phyloP scores from a whole-genome alignment of 2,329 filamentous ascomycete species.

The Diplodia corticola region DNA sequence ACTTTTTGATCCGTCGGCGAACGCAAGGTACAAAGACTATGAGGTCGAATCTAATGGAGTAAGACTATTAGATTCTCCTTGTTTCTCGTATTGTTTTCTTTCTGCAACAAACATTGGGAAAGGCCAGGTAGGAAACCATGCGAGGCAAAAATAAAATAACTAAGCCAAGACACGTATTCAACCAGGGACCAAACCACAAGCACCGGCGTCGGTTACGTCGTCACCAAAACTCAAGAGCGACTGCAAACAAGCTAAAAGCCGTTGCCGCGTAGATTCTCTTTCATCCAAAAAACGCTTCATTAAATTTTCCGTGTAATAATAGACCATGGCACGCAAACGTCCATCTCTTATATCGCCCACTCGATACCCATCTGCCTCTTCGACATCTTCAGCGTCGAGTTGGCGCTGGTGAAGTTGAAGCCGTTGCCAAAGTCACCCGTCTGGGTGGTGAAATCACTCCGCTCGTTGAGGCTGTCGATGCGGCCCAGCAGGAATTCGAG shows the following conservation, averaged over 20 bases:
- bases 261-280: not conserved
- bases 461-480: constrained; percentile 55
- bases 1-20: too few relatives aligned
- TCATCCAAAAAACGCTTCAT: not conserved
- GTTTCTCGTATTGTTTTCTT: too few relatives aligned
- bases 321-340: not conserved
- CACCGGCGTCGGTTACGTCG: not conserved
- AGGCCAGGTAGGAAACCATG: too few relatives aligned
- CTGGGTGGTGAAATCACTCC: constrained; percentile 27
- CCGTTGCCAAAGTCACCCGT: constrained; percentile 21
- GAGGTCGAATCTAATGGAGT: too few relatives aligned
- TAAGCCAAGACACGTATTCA: too few relatives aligned
- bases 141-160: too few relatives aligned
- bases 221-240: not conserved
- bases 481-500: constrained; percentile 75
- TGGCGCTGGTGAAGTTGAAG: constrained; percentile 4
- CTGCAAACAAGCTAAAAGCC: not conserved
- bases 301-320: not conserved
- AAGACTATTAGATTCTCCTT: too few relatives aligned
- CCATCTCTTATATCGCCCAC: not conserved
- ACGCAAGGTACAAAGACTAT: too few relatives aligned
- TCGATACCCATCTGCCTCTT: constrained; percentile 15
- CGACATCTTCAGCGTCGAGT: not conserved
- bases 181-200: not conserved
- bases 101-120: too few relatives aligned